These are phyloP conservation scores for Ziziphus jujuba DNA, from an alignment of 306 rosid genomes.

Conservation along the genomic window DNA sequence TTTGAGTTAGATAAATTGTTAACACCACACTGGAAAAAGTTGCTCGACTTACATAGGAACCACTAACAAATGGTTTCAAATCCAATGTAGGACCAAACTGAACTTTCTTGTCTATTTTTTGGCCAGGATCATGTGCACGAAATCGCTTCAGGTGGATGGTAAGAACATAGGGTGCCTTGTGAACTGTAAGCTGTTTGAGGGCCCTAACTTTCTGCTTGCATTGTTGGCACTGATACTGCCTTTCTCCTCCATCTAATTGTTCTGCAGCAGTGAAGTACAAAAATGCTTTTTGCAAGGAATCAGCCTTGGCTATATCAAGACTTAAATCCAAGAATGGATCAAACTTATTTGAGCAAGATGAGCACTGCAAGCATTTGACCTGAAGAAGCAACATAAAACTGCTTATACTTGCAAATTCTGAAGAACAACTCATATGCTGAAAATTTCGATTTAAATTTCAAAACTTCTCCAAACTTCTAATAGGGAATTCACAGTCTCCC, in stretches of 20 bases:
- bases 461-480: background rate
- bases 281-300: constrained; percentile 82
- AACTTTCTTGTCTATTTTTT: constrained; percentile 82
- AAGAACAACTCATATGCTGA: background rate
- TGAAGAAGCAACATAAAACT: constrained; percentile 34
- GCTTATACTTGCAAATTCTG: background rate
- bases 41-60: constrained; percentile 56
- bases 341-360: constrained; percentile 74
- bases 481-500: background rate
- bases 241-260: constrained; percentile 92
- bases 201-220: constrained; percentile 98
- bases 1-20: background rate
- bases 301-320: constrained; percentile 86
- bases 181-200: constrained; percentile 78
- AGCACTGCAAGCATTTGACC: constrained; percentile 92
- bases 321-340: constrained; percentile 97
- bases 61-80: constrained; percentile 85
- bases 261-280: constrained; percentile 77
- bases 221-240: constrained; percentile 78
- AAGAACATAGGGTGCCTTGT: constrained; percentile 91
- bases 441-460: background rate
- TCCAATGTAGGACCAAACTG: constrained; percentile 66
- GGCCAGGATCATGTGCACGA: constrained; percentile 67
- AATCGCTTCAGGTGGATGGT: constrained; percentile 87
- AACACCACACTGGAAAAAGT: background rate